Conservation (phyloP, 1,284 basidiomycete genomes). For the Sporisorium sorghi region DNA sequence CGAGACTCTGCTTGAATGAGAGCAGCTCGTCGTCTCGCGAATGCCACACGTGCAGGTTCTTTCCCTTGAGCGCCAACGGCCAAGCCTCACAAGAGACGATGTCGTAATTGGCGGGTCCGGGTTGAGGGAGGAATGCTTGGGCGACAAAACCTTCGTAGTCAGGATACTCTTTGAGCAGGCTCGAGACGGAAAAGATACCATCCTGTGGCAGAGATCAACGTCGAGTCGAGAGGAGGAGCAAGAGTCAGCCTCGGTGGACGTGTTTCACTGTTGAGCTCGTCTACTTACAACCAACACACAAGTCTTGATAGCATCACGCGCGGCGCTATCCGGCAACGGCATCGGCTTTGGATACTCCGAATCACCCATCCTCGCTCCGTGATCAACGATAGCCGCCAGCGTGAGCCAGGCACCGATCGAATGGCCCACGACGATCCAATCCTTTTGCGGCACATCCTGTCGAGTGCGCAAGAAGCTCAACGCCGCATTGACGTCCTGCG, state of each 20-base stretch:
- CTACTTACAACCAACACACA: constrained; percentile 43
- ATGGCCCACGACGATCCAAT: constrained; percentile 40
- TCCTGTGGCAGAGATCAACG: too few relatives aligned
- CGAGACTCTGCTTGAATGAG: constrained; percentile 44
- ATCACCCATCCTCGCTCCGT: background rate
- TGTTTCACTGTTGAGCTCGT: background rate
- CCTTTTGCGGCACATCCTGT: constrained; percentile 16
- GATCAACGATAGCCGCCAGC: constrained; percentile 27
- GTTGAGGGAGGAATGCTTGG: constrained; percentile 41
- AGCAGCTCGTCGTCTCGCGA: constrained; percentile 44
- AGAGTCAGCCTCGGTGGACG: background rate
- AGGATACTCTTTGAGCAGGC: constrained; percentile 39
- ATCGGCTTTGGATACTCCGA: constrained; percentile 17
- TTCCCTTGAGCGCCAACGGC: constrained; percentile 24
- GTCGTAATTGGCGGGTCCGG: constrained; percentile 33
- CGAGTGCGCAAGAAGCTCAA: constrained; percentile 20
- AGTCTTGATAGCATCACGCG: constrained; percentile 21
- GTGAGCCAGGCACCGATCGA: constrained; percentile 51
- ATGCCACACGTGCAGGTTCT: constrained; percentile 40
- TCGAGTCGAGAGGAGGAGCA: background rate
- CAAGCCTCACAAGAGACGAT: constrained; percentile 36
- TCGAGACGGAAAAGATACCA: constrained; percentile 33
- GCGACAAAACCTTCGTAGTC: constrained; percentile 48
- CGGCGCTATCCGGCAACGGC: constrained; percentile 14
- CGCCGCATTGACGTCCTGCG: constrained; percentile 37